These are phyloP conservation scores for Cryptococcus wingfieldii DNA, from an alignment of 1,284 basidiomycete species.

Conservation along the genomic window DNA sequence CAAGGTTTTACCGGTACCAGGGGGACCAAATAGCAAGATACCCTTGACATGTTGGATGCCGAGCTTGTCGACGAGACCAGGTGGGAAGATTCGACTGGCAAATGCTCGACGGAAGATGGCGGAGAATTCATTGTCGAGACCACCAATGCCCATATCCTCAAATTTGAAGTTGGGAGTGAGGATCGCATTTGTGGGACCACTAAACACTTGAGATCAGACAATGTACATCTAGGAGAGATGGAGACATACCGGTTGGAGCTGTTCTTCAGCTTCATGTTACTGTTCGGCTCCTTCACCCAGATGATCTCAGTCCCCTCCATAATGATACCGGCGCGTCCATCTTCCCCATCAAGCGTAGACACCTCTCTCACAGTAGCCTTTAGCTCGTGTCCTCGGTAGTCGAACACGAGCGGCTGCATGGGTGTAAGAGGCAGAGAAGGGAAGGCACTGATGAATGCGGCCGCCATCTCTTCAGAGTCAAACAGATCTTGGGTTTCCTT, in stretches of 20 bases:
- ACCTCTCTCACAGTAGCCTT: slow-evolving; percentile 68
- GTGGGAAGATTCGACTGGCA: slow-evolving; percentile 95
- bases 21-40: slow-evolving; percentile 93
- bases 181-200: slow-evolving; percentile 89
- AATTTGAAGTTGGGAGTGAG: slow-evolving; percentile 99
- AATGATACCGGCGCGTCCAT: slow-evolving; percentile 66
- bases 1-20: slow-evolving; percentile 97
- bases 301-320: slow-evolving; percentile 89
- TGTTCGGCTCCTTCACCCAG: slow-evolving; percentile 76
- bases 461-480: slow-evolving; percentile 78
- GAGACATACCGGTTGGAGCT: slow-evolving; percentile 74
- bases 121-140: slow-evolving; percentile 90
- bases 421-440: slow-evolving; percentile 56
- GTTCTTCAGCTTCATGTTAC: slow-evolving; percentile 83
- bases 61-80: slow-evolving; percentile 91
- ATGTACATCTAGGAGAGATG: neutral
- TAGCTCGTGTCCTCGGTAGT: slow-evolving; percentile 84
- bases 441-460: slow-evolving; percentile 70
- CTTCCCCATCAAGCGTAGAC: slow-evolving; percentile 52
- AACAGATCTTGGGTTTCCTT: slow-evolving; percentile 67
- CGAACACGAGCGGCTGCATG: slow-evolving; percentile 76
- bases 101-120: slow-evolving; percentile 99
- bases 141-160: slow-evolving; percentile 99
- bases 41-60: slow-evolving; percentile 99
- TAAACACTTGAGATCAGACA: slow-evolving; percentile 33